Base-by-base conservation (phyloP, 2,329 filamentous ascomycete genomes). In the Didymella pinodella region DNA sequence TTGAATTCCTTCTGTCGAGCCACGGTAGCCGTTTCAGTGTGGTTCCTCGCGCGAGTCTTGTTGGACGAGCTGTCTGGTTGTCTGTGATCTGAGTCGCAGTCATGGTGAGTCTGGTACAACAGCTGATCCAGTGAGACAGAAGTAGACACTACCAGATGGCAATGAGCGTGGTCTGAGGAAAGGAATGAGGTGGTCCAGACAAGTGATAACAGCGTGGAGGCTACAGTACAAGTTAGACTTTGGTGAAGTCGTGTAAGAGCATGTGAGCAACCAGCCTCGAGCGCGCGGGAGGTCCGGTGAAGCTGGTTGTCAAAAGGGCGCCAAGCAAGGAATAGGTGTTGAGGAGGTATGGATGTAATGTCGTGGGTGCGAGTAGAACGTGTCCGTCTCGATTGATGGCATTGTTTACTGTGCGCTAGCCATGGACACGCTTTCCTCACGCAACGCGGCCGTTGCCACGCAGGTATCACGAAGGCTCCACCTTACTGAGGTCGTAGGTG, bases 1-100 rank as follows among this genome's bases (percentile, higher is more conserved):
- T 61, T 5, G 67, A 53, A n/a, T 38, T 44, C 12, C 66, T 72
- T 16, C 62, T 64, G 44, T 73, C 70, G 7, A 76, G 65, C 74
- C 74, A 76, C 16, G 73, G 74, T 20, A 75, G 67, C 46, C 51
- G 69, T 22, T 63, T 73, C 0, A 51, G 29, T 5, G 60, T 65
- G 20, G 50, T 61, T 5, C 60, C 59, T 12, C 60, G 57, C 16
- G 59, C 26, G 44, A 65, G 40, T 49, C 61, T 71, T 1, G 40
- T 29, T 43, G 26, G 12, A 11, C 20, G 54, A 44, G 48, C 43
- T 7, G 16, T 16, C 29, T 22, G 28, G 16, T 12, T 22, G 22
- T 18, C 41, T 64, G 44, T 16, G 46, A 8, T 55, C 48, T 47
- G 32, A 7, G 40, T 29, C 11, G 22, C n/a, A 5, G 31, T 31